Conservation (phyloP, 371 early-diverging fungal genomes). For the Cokeromyces recurvatus region DNA sequence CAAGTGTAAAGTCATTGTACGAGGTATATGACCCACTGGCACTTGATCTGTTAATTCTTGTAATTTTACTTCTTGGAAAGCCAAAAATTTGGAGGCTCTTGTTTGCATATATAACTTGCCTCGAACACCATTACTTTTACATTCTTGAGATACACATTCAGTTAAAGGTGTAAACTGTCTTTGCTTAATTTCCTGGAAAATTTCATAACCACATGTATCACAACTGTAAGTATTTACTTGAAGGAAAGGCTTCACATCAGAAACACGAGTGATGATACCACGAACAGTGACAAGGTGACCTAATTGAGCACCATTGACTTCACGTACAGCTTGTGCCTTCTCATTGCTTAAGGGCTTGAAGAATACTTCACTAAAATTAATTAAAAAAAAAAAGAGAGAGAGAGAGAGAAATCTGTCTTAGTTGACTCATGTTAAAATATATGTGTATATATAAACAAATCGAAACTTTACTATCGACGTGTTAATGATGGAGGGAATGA, state of each 20-base stretch:
- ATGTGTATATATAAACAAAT: background rate
- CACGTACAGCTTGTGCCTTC: conserved; percentile 80
- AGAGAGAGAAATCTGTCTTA: no score
- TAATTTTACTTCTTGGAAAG: conserved; percentile 93
- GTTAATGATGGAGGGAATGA: conserved; percentile 80
- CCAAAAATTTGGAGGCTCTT: conserved; percentile 91
- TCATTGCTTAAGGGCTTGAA: conserved; percentile 71
- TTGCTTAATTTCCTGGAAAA: conserved; percentile 93
- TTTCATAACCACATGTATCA: conserved; percentile 96
- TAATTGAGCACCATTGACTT: conserved; percentile 77
- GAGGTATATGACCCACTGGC: conserved; percentile 98
- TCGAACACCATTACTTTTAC: conserved; percentile 78
- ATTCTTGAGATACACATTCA: conserved; percentile 88
- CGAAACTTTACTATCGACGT: conserved; percentile 85
- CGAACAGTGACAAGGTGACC: conserved; percentile 90
- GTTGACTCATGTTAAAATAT: background rate
- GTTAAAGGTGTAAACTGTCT: conserved; percentile 82
- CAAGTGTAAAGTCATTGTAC: conserved; percentile 90
- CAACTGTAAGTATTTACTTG: conserved; percentile 94
- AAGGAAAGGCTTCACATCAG: conserved; percentile 95
- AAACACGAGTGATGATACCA: conserved; percentile 96
- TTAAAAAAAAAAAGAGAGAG: background rate
- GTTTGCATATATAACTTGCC: conserved; percentile 94
- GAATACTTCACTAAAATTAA: conserved; percentile 61
- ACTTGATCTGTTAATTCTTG: conserved; percentile 98